Evolutionary conservation across 306 rosid species (phyloP), one percentile per base, ranked within the genome.

Genomic region (Luffa acutangula): DNA sequence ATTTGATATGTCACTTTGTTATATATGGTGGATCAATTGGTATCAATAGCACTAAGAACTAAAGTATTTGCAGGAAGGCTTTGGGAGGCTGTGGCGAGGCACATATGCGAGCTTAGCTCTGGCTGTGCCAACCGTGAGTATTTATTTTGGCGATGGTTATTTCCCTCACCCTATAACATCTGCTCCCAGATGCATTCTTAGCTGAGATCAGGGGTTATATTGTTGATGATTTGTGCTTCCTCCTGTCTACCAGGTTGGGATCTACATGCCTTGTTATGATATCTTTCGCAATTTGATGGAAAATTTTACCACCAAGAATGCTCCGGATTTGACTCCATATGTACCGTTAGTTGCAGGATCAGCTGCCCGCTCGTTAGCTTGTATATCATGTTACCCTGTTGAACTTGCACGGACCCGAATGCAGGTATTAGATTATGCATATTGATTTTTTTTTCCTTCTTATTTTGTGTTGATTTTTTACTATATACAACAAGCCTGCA

Each of bases 381-480:
- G 97, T 69, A 59, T 95, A 78, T 89, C 96, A 85, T 91, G 91
- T 84, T 95, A 95, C 82, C 99, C 97, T 53, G 60, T 93, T 49
- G 99, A 95, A 79, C 85, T 95, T 81, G 99, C 99, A 33, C 87
- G 97, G 86, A 95, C 99, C 42, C 97, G 99, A 59, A 95, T 95
- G 99, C 99, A 95, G 97, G 99, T 93, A 41, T 41, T 37, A 48
- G 13, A 21, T 67, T 36, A 12, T 20, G 73, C 57, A 18, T 48
- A 11, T 14, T 39, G 42, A 25, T 77, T 60, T 6, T 51, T 51
- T 18, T 14, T 49, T 51, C 39, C 5, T 51, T 56, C 5, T 45
- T 2, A 45, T 49, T 46, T 31, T 48, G 42, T 15, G 42, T 41
- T 41, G 20, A 62, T 6, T 41, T 77, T 10, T 34, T 37, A 54